Conservation (phyloP, 1,139 yeast genomes). For the Dujonia santamariae region DNA sequence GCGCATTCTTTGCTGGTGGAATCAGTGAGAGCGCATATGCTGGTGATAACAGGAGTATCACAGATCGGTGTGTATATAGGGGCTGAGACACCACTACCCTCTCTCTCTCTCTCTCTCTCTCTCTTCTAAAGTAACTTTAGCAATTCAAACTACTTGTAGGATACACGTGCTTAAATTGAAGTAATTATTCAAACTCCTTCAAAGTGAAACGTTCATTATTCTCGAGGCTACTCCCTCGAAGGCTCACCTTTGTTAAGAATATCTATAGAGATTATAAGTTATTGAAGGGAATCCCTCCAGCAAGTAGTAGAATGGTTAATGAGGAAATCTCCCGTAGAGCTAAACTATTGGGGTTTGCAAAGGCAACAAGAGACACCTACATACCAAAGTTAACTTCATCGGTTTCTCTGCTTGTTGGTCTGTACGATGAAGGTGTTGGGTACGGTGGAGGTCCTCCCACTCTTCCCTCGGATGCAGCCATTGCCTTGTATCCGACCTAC, state of each 20-base stretch:
- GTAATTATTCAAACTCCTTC: slow-evolving; percentile 4
- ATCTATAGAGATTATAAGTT: slow-evolving; percentile 7
- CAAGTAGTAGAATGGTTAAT: not conserved
- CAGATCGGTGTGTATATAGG: no score
- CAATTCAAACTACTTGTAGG: no score
- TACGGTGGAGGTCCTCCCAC: slow-evolving; percentile 5
- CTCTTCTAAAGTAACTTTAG: no score
- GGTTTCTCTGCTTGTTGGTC: slow-evolving; percentile 48
- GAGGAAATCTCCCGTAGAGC: slow-evolving; percentile 25
- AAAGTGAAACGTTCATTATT: slow-evolving; percentile 6
- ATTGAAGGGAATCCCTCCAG: slow-evolving; percentile 1
- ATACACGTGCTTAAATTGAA: no score
- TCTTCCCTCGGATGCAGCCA: slow-evolving; percentile 37
- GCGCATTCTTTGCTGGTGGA: no score
- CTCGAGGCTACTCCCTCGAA: slow-evolving; percentile 7
- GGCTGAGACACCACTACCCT: no score
- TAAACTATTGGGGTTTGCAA: slow-evolving; percentile 45
- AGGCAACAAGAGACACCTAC: slow-evolving; percentile 55
- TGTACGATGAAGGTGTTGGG: slow-evolving; percentile 16
- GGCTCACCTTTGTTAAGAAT: slow-evolving; percentile 6
- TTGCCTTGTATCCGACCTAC: slow-evolving; percentile 61
- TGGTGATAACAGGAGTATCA: no score
- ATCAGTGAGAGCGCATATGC: no score
- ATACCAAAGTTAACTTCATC: slow-evolving; percentile 51
- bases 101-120: no score